phyloP scores from a whole-genome alignment of 352 stramenopile species.

The Phytopythium cucurbitacearum region DNA sequence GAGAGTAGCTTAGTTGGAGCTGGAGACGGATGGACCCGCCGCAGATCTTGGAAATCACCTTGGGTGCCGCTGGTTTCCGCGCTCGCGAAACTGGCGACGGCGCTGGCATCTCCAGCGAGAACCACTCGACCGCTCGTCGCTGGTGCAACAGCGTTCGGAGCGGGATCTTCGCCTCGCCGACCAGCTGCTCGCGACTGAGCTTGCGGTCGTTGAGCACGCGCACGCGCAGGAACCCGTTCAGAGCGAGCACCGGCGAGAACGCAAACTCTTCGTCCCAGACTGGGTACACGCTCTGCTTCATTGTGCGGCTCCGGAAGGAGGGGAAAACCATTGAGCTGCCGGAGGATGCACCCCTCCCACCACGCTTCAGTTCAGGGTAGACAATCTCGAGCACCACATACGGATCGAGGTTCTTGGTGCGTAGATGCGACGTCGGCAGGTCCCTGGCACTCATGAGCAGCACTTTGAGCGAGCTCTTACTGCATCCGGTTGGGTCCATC shows the following conservation, averaged over 20 bases:
- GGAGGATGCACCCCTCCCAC: background rate
- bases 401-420: slow-evolving; percentile 69
- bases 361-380: slow-evolving; percentile 30
- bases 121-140: slow-evolving; percentile 59
- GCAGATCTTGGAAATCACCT: slow-evolving; percentile 20
- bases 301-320: slow-evolving; percentile 51
- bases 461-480: slow-evolving; percentile 50
- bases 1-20: slow-evolving; percentile 58
- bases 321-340: slow-evolving; percentile 7
- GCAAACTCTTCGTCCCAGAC: slow-evolving; percentile 81
- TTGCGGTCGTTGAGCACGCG: slow-evolving; percentile 70
- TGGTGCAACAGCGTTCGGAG: slow-evolving; percentile 59
- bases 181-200: slow-evolving; percentile 56
- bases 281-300: slow-evolving; percentile 73
- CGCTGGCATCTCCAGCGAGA: slow-evolving; percentile 32
- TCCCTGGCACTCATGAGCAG: slow-evolving; percentile 44
- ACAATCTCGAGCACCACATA: slow-evolving; percentile 66
- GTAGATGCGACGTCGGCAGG: slow-evolving; percentile 52
- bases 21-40: slow-evolving; percentile 48
- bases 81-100: slow-evolving; percentile 5
- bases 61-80: background rate
- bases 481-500: slow-evolving; percentile 44
- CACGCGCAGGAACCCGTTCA: slow-evolving; percentile 61
- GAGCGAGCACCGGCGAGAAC: slow-evolving; percentile 48
- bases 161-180: slow-evolving; percentile 64